Conservation (phyloP, 2,329 filamentous ascomycete genomes). For the Colletotrichum sp. region DNA sequence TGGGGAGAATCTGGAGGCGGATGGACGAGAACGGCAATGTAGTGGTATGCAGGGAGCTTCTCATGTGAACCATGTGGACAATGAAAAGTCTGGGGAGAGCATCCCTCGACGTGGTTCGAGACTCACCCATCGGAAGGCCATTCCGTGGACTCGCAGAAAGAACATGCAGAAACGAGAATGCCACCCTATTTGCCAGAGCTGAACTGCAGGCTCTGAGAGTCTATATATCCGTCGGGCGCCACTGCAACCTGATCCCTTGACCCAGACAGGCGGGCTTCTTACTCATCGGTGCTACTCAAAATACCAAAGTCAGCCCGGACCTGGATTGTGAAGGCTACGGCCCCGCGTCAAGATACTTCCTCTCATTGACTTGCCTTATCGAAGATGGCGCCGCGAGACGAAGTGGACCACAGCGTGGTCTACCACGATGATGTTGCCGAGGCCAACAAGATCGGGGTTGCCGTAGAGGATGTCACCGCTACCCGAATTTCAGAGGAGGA, state of each 20-base stretch:
- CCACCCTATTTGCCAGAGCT: neutral
- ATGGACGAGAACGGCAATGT: constrained; percentile 21
- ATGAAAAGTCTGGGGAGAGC: constrained; percentile 22
- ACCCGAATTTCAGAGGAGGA: constrained; percentile 52
- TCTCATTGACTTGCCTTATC: neutral
- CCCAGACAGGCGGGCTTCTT: constrained; percentile 6
- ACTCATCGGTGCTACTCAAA: neutral
- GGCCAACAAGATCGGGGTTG: constrained; percentile 33
- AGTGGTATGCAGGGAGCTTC: neutral
- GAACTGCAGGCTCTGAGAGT: neutral
- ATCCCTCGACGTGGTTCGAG: constrained; percentile 13
- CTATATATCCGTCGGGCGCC: constrained; percentile 9
- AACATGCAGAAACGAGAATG: neutral
- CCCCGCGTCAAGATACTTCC: neutral
- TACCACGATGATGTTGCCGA: constrained; percentile 31
- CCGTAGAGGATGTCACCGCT: constrained; percentile 49
- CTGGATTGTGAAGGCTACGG: neutral
- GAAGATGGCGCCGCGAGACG: constrained; percentile 17
- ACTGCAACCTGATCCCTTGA: neutral
- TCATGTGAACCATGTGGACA: constrained; percentile 9
- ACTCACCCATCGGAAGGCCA: neutral
- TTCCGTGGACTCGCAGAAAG: neutral
- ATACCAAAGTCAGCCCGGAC: neutral
- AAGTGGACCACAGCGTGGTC: constrained; percentile 23
- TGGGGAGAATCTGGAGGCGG: constrained; percentile 9